These are phyloP conservation scores for Anthracocystis setariae DNA, from an alignment of 1,284 basidiomycete genomes.

Conservation along the genomic window DNA sequence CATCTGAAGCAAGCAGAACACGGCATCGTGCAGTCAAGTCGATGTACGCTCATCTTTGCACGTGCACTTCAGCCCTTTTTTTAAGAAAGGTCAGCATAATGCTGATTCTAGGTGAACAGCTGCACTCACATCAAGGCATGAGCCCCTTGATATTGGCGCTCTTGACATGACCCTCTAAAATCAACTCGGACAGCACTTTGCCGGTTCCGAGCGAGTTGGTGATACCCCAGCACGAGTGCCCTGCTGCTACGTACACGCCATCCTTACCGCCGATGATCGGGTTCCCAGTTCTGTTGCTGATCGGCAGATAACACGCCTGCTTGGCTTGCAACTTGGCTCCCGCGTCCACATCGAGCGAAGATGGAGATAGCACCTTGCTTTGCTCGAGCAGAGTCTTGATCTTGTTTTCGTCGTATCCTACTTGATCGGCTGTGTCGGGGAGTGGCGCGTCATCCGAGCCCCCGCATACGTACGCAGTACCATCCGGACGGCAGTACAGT, in stretches of 20 bases:
- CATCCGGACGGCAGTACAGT: slow-evolving; percentile 67
- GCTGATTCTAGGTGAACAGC: no score
- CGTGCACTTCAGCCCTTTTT: not conserved
- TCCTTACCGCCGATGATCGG: slow-evolving; percentile 71
- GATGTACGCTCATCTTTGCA: not conserved
- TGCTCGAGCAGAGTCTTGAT: slow-evolving; percentile 70
- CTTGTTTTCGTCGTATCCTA: slow-evolving; percentile 60
- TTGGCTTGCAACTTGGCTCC: slow-evolving; percentile 67
- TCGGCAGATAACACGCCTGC: slow-evolving; percentile 73
- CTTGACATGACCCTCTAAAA: slow-evolving; percentile 70
- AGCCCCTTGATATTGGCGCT: slow-evolving; percentile 71
- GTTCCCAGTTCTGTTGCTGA: slow-evolving; percentile 70
- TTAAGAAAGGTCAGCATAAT: no score
- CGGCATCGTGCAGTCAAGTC: slow-evolving; percentile 10
- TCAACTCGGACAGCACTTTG: slow-evolving; percentile 71
- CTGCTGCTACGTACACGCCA: slow-evolving; percentile 70
- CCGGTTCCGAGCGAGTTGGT: slow-evolving; percentile 71
- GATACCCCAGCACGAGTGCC: slow-evolving; percentile 71
- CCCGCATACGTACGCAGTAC: slow-evolving; percentile 68
- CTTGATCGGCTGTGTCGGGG: slow-evolving; percentile 64
- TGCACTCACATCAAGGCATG: slow-evolving; percentile 58
- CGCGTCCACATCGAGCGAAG: slow-evolving; percentile 67
- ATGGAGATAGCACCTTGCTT: slow-evolving; percentile 69
- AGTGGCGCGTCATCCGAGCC: slow-evolving; percentile 69
- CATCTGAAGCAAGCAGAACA: not conserved